phyloP scores from a whole-genome alignment of 2,329 filamentous ascomycete species.

The Calonectria multiphialidica region DNA sequence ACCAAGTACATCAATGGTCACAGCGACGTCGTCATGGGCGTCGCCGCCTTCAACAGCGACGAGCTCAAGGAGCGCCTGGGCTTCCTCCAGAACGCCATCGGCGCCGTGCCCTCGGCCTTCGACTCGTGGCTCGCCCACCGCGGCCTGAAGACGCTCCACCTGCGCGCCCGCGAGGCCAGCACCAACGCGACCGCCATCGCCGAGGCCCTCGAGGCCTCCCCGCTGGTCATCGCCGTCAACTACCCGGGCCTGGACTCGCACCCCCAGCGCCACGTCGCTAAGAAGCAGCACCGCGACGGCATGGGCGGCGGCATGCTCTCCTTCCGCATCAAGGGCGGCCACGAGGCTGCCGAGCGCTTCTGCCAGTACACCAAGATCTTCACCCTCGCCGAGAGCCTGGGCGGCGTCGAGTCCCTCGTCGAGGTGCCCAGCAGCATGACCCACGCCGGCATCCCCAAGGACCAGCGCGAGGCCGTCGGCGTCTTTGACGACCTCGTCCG shows the following conservation, averaged over 20 bases:
- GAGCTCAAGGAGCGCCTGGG: constrained; percentile 80
- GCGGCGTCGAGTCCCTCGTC: constrained; percentile 91
- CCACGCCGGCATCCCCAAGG: constrained; percentile 92
- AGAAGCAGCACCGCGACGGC: constrained; percentile 92
- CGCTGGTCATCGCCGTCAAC: constrained; percentile 90
- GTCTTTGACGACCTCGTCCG: constrained; percentile 96
- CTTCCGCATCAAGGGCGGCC: constrained; percentile 91
- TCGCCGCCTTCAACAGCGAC: constrained; percentile 93
- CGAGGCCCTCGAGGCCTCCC: constrained; percentile 79
- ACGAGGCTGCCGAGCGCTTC: constrained; percentile 89
- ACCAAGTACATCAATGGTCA: constrained; percentile 99
- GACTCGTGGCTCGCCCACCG: constrained; percentile 99
- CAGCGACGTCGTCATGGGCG: constrained; percentile 96
- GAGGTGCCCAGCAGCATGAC: constrained; percentile 98
- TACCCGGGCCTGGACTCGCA: constrained; percentile 94
- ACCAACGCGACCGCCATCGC: constrained; percentile 86
- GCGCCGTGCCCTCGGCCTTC: constrained; percentile 93
- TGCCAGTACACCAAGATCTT: constrained; percentile 92
- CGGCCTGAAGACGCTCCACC: constrained; percentile 95
- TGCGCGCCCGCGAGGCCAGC: constrained; percentile 88
- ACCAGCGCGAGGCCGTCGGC: constrained; percentile 90
- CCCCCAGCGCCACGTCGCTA: constrained; percentile 84
- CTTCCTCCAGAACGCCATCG: constrained; percentile 98
- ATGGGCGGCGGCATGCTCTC: constrained; percentile 98
- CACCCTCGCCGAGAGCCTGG: constrained; percentile 91